Base-by-base conservation (phyloP, 345 rosid genomes). In the Camelina neglecta region DNA sequence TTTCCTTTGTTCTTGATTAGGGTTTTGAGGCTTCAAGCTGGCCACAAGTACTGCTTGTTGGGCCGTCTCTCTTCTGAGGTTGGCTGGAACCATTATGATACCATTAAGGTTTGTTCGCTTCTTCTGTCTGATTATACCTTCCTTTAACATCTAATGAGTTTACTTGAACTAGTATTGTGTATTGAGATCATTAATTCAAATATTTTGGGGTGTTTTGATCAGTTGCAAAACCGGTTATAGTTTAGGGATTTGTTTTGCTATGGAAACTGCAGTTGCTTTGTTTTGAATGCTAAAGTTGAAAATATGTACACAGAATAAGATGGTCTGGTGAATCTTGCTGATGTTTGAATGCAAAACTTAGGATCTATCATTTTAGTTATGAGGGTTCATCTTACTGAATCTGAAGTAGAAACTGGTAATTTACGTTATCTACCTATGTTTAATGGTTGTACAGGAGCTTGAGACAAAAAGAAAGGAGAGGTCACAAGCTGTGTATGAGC, bases 21-120 rank as follows among this genome's bases (percentile, higher is more conserved):
- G 95, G 96, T 93, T 4, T 82, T 93, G 93, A 93, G 97, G 85
- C 98, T 93, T 50, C 93, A 87, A 60, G 84, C 79, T 71, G 96
- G 98, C 10, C 98, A 90, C 80, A 90, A 89, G 60, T 88, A 87
- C 80, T 90, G 97, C 80, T 78, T 89, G 80, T 69, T 90, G 83
- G 95, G 97, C 4, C 80, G 79, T 48, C 79, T 93, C 2, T 89
- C 98, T 42, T 85, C 93, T 7, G 88, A 89, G 73, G 97, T 93
- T 65, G 92, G 97, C 29, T 93, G 97, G 97, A 93, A 93, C 82
- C 87, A 89, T 60, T 89, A 89, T 61, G 98, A 90, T 57, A 90
- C 88, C 64, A 90, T 93, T 75, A 93, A 73, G 89, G 97, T 93
- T 39, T 67, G 86, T 61, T 1, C 7, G 2, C 23, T 62, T 23